These are phyloP conservation scores for Phytophthora ohioensis DNA, from an alignment of 352 stramenopile species.

Conservation along the genomic window DNA sequence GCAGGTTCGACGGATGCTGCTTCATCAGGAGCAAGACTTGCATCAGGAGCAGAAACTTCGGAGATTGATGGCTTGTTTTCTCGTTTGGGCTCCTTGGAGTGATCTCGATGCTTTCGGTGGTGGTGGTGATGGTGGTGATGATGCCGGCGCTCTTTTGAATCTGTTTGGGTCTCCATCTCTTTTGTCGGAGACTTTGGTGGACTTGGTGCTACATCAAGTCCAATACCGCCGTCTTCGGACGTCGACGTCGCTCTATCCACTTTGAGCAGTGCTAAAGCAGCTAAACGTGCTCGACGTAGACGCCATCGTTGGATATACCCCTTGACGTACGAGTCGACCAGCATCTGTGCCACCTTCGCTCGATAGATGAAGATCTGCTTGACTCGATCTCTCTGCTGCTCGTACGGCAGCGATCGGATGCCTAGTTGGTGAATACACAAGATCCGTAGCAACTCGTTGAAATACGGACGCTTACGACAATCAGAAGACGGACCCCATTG, in stretches of 20 bases:
- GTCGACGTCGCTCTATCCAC: conserved; percentile 35
- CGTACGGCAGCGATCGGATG: conserved; percentile 80
- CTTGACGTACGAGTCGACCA: conserved; percentile 73
- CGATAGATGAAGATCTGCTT: conserved; percentile 89
- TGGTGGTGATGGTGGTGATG: conserved; percentile 31
- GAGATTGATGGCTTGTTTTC: not conserved
- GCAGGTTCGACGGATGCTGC: not conserved
- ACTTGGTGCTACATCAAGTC: not conserved
- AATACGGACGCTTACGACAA: conserved; percentile 64
- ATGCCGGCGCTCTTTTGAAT: conserved; percentile 16
- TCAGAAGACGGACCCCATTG: conserved; percentile 44
- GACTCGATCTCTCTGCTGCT: conserved; percentile 82
- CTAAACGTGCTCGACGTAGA: conserved; percentile 33
- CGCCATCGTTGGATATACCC: conserved; percentile 73
- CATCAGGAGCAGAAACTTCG: not conserved
- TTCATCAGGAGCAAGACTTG: not conserved
- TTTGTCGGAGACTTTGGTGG: conserved; percentile 25
- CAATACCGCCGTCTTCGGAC: conserved; percentile 9
- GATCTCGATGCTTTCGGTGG: conserved; percentile 25
- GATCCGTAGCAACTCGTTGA: conserved; percentile 80
- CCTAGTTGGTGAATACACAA: conserved; percentile 86
- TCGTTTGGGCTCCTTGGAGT: conserved; percentile 20
- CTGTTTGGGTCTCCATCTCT: conserved; percentile 40
- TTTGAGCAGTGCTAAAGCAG: conserved; percentile 21
- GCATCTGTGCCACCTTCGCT: conserved; percentile 79